A percentile compares a stretch with the other conserved stretches of the same genome.
These are phyloP conservation scores for Epichloe amarillans DNA, from an alignment of 2,329 filamentous ascomycete species.

Conservation along the genomic window DNA sequence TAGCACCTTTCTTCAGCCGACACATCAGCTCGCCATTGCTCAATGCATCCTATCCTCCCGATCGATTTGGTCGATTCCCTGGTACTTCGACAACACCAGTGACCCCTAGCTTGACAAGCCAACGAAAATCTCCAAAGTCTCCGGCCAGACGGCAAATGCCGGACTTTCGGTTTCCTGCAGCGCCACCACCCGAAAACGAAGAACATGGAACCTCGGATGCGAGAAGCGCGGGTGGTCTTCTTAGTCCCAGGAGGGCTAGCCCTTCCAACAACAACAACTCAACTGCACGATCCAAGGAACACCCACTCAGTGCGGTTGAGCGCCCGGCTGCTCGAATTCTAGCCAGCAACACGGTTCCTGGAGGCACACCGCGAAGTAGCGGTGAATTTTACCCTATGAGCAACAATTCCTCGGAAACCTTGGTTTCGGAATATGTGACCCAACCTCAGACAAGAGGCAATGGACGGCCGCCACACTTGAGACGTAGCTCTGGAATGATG, in stretches of 20 bases:
- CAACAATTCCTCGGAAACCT: slow-evolving; percentile 87
- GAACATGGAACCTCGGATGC: slow-evolving; percentile 13
- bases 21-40: slow-evolving; percentile 38
- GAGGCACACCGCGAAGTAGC: slow-evolving; percentile 76
- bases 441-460: slow-evolving; percentile 26
- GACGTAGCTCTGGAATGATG: slow-evolving; percentile 31
- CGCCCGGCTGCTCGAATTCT: slow-evolving; percentile 53
- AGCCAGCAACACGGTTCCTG: slow-evolving; percentile 59
- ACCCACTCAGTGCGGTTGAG: slow-evolving; percentile 40
- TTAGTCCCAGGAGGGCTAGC: slow-evolving; percentile 24
- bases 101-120: slow-evolving; percentile 26
- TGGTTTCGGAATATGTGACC: slow-evolving; percentile 75
- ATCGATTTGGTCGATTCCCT: slow-evolving; percentile 29
- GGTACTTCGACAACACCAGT: slow-evolving; percentile 31
- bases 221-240: slow-evolving; percentile 23
- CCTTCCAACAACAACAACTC: slow-evolving; percentile 22
- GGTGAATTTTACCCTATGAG: slow-evolving; percentile 91
- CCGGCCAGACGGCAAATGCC: slow-evolving; percentile 22
- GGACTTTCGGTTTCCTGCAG: slow-evolving; percentile 44
- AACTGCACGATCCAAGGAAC: slow-evolving; percentile 28
- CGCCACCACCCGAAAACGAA: slow-evolving; percentile 27
- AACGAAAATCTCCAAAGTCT: slow-evolving; percentile 25
- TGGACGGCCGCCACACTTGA: slow-evolving; percentile 29
- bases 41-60: slow-evolving; percentile 41
- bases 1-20: slow-evolving; percentile 26